phyloP scores from a whole-genome alignment of 2,329 filamentous ascomycete genomes.

The Scedosporium aurantiacum region DNA sequence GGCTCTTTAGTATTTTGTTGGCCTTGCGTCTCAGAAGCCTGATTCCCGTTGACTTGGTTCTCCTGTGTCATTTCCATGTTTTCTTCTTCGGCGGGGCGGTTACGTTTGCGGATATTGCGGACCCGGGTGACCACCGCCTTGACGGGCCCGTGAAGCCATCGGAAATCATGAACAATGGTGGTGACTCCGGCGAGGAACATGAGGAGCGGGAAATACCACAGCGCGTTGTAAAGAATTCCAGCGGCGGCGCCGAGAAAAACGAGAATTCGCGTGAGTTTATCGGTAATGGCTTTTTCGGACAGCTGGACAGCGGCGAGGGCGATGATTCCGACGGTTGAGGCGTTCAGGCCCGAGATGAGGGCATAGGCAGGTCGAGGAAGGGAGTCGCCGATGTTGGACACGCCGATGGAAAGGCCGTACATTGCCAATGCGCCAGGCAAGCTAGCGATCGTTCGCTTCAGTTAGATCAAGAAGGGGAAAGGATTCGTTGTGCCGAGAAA shows the following conservation, averaged over 20 bases:
- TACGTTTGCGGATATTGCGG: background rate
- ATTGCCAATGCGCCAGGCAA: constrained; percentile 61
- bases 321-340: constrained; percentile 61
- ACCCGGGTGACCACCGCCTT: background rate
- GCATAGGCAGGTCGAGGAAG: constrained; percentile 56
- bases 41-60: too few relatives aligned
- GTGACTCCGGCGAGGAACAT: constrained; percentile 44
- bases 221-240: constrained; percentile 57
- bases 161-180: constrained; percentile 45
- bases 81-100: background rate
- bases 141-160: constrained; percentile 30
- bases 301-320: constrained; percentile 58
- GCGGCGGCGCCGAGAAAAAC: constrained; percentile 54
- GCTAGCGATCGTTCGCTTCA: constrained; percentile 20
- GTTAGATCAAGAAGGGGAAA: background rate
- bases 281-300: constrained; percentile 55
- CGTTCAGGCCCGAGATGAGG: constrained; percentile 59
- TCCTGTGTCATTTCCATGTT: background rate
- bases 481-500: too few relatives aligned
- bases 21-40: constrained; percentile 6
- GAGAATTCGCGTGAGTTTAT: constrained; percentile 49
- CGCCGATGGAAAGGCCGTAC: constrained; percentile 55
- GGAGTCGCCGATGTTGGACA: constrained; percentile 45
- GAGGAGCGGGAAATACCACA: constrained; percentile 65
- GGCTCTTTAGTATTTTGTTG: constrained; percentile 7